phyloP scores from a whole-genome alignment of 2,329 filamentous ascomycete species.

The Apiospora rasikravindrae region DNA sequence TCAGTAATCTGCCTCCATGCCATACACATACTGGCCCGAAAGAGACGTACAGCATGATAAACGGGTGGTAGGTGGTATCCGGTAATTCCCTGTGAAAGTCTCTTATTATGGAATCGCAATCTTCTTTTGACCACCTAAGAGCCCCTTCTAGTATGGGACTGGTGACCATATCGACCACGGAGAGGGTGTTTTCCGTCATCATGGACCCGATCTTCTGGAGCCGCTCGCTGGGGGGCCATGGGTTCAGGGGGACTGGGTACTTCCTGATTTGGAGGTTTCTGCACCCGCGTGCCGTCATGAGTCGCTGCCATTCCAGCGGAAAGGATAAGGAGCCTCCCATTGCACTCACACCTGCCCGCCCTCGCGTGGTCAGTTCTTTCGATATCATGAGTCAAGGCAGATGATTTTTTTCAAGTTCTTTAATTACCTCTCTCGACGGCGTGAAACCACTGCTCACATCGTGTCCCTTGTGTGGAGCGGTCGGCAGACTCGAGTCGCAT shows the following conservation, averaged over 20 bases:
- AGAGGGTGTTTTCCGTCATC: conserved; percentile 36
- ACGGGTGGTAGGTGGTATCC: conserved; percentile 36
- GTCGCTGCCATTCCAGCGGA: neutral
- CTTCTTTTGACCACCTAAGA: conserved; percentile 33
- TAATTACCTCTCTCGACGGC: conserved; percentile 34
- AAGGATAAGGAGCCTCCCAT: neutral
- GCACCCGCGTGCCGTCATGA: neutral
- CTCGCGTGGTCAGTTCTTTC: neutral
- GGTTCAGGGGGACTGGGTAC: conserved; percentile 36
- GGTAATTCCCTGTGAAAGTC: conserved; percentile 33
- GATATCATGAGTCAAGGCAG: too few species aligned
- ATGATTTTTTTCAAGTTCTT: too few species aligned
- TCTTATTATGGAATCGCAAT: conserved; percentile 30
- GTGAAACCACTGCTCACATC: conserved; percentile 34
- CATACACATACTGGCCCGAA: neutral
- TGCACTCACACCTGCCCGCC: neutral
- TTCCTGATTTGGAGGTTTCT: conserved; percentile 26
- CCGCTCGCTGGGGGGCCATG: conserved; percentile 38
- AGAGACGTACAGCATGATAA: conserved; percentile 37
- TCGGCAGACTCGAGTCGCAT: conserved; percentile 39
- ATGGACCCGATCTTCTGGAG: conserved; percentile 36
- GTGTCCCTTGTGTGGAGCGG: conserved; percentile 21
- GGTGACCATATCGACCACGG: conserved; percentile 34
- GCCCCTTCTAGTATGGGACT: conserved; percentile 30
- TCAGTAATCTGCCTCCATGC: neutral